These are phyloP conservation scores for Leishmania mexicana DNA, from an alignment of 208 protist genomes.

Conservation along the genomic window DNA sequence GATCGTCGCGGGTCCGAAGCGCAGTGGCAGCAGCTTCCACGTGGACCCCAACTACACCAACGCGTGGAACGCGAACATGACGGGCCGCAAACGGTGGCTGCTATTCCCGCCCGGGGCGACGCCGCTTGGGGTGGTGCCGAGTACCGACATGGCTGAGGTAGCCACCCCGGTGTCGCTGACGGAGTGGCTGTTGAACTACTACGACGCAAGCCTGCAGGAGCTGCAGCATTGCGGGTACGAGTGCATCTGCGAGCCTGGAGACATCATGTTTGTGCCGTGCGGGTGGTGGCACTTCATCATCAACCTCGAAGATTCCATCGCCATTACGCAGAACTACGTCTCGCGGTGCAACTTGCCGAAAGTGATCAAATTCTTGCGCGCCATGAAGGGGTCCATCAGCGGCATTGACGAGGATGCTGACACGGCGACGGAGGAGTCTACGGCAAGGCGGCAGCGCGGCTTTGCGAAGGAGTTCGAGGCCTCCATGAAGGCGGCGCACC, in stretches of 20 bases:
- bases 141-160: conserved; percentile 83
- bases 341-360: conserved; percentile 71
- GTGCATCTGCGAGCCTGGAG: conserved; percentile 84
- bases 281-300: conserved; percentile 93
- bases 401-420: conserved; percentile 89
- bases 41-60: conserved; percentile 90
- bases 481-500: conserved; percentile 58
- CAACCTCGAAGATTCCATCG: conserved; percentile 87
- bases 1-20: conserved; percentile 86
- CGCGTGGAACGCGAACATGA: conserved; percentile 91
- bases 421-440: conserved; percentile 44
- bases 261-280: conserved; percentile 91
- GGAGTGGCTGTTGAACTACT: conserved; percentile 89
- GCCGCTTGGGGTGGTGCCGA: conserved; percentile 79
- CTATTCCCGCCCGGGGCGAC: conserved; percentile 80
- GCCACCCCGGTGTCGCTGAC: conserved; percentile 87
- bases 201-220: conserved; percentile 75
- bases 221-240: conserved; percentile 72
- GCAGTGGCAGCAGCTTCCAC: conserved; percentile 89
- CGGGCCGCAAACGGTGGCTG: conserved; percentile 88
- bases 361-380: conserved; percentile 84
- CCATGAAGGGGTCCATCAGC: conserved; percentile 84
- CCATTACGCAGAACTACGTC: conserved; percentile 93
- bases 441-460: conserved; percentile 38
- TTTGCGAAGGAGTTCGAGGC: conserved; percentile 73